Base-by-base conservation (phyloP, 352 stramenopile genomes). In the Phytophthora palmivora region DNA sequence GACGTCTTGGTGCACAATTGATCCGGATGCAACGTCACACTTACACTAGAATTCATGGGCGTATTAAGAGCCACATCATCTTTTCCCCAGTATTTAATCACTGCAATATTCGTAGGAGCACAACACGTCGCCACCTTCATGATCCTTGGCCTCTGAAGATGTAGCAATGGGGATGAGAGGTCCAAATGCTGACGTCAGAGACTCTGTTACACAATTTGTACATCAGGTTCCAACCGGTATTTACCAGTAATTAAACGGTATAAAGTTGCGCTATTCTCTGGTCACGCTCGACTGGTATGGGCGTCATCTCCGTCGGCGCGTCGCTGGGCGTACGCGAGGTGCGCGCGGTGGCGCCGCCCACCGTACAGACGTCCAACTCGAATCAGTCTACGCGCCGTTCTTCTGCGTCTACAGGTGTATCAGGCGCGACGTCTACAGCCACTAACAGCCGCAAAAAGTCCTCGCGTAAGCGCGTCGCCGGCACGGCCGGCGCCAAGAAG, bases 41-140 rank as follows among this genome's bases (percentile, higher is more conserved):
- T 98, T 18, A 98, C 78, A n/a, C 90, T 98, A 32, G 87, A 94
- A 75, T 99, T 99, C 45, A 99, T 93, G 10, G 97, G 97, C 30
- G 97, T 98, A 76, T 99, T 99, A 44, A 97, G 89, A 26, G 74
- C 64, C 32, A 82, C 78, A 66, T 92, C 70, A 26, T 84, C 76
- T 75, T 99, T 99, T 34, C 98, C 98, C 97, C 98, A 99, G 80
- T 99, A 99, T 78, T 98, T 98, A 73, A 99, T 96, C 26, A 97
- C 90, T 21, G 97, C 97, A 62, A 99, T 99, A 76, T 99, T 99
- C 16, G 97, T 98, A 7, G 96, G 95, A 52, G 95, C 95, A 1
- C 84, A 87, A 56, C 96, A 97, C 37, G 96, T 98, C 32, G 70
- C 82, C n/a, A 90, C 64, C 47, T 74, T 67, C 66, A 92, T 81